Evolutionary conservation across 2,329 filamentous ascomycete species (phyloP).

Genomic region (Phialocephala sp.): DNA sequence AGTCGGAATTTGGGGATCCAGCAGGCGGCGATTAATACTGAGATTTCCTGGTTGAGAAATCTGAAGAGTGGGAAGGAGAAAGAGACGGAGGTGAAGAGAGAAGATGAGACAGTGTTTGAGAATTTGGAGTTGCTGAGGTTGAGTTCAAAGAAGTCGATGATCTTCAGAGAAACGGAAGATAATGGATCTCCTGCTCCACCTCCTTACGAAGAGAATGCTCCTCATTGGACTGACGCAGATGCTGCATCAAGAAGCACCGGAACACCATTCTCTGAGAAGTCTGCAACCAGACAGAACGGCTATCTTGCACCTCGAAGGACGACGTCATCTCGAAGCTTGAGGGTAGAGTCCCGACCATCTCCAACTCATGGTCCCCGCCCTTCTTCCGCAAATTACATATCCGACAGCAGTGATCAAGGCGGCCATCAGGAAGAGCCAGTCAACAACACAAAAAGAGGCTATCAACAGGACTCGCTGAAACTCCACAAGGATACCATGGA

Average conservation of each 20-base stretch:
- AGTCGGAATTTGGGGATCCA: slow-evolving; percentile 13
- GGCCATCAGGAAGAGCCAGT: neutral
- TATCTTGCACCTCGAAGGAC: neutral
- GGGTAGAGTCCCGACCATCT: neutral
- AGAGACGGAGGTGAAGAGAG: neutral
- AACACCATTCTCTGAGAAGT: neutral
- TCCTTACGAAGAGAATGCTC: neutral
- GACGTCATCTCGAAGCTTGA: neutral
- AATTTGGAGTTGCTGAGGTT: slow-evolving; percentile 9
- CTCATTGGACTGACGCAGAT: no score
- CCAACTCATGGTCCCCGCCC: neutral
- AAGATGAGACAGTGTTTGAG: slow-evolving; percentile 1
- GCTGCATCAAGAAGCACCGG: neutral
- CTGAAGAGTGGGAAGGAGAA: neutral
- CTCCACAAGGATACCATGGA: neutral
- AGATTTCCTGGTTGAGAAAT: slow-evolving; percentile 14
- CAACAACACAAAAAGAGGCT: neutral
- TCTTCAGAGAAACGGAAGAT: neutral
- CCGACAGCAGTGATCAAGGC: neutral
- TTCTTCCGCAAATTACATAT: neutral
- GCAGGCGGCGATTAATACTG: slow-evolving; percentile 18
- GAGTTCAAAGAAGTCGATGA: slow-evolving; percentile 2
- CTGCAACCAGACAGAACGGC: neutral
- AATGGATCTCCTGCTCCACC: neutral
- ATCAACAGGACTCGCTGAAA: neutral